These are phyloP conservation scores for Dryadomyces sulphureus DNA, from an alignment of 2,329 filamentous ascomycete species.

Conservation along the genomic window DNA sequence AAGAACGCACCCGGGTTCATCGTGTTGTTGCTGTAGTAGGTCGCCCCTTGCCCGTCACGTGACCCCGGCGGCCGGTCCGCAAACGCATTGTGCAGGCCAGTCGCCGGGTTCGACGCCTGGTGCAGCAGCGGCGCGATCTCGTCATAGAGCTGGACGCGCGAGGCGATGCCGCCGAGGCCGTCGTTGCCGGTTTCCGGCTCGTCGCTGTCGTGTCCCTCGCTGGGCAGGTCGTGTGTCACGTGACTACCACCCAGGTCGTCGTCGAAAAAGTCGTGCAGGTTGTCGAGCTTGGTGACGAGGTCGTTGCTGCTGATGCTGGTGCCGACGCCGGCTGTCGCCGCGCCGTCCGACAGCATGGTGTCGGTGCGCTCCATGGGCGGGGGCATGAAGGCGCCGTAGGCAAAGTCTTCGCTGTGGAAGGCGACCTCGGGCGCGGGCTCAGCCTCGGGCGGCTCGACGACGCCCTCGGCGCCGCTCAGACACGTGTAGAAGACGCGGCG, in stretches of 20 bases:
- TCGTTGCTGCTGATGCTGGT: constrained; percentile 16
- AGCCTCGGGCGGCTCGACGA: not conserved
- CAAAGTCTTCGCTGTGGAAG: constrained; percentile 82
- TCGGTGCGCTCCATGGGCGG: constrained; percentile 54
- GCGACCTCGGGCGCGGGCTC: constrained; percentile 69
- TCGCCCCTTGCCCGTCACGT: constrained; percentile 30
- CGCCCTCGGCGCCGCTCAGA: constrained; percentile 32
- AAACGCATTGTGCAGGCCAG: constrained; percentile 78
- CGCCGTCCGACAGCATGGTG: constrained; percentile 84
- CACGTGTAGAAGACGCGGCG: constrained; percentile 95
- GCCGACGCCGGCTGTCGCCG: constrained; percentile 24
- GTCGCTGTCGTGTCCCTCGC: constrained; percentile 24
- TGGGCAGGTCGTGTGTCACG: not conserved
- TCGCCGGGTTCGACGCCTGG: constrained; percentile 60
- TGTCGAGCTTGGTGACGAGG: constrained; percentile 47
- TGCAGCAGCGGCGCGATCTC: constrained; percentile 83
- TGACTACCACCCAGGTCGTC: constrained; percentile 28
- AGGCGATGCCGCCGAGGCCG: constrained; percentile 29
- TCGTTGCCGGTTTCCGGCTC: not conserved
- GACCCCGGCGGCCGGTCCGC: constrained; percentile 53
- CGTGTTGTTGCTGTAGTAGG: constrained; percentile 24
- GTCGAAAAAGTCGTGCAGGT: constrained; percentile 70
- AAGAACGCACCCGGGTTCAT: constrained; percentile 49
- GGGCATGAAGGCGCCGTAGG: constrained; percentile 59
- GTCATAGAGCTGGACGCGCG: constrained; percentile 74